Evolutionary conservation across 2,329 filamentous ascomycete species (phyloP), one percentile per base, ranked within the genome.

Genomic region (Cladophialophora psammophila): DNA sequence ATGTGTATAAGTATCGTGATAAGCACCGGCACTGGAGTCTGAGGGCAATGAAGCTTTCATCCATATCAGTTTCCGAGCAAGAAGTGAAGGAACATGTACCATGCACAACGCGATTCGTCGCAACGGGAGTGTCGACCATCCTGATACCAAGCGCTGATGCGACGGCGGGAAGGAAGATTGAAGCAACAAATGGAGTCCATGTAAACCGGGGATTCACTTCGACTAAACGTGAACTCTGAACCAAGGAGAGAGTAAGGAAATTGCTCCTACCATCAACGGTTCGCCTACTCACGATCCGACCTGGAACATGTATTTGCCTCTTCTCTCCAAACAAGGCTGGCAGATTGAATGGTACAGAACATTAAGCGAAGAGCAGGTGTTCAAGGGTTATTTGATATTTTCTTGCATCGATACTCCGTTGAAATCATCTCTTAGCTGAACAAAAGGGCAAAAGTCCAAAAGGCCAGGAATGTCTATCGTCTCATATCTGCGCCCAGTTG

Each of bases 401-500:
- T 64, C 36, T 38, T 40, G 48, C 61, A 59, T 59, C 55, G 20
- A 52, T 36, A 58, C 54, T 35, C 40, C 62, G 50, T 32, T 58
- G 52, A 40, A 53, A 35, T 52, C 20, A 31, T 56, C 61, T 38
- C 55, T 26, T 55, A 6, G 12, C 34, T 18, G 38, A 52, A 56
- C 50, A 35, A 40, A 38, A 36, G 20, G 42, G 13, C 20, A 54
- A 53, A 62, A 15, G 34, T 10, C 40, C 48, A 7, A 50, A 35
- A 34, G 26, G 15, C n/a, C 34, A 60, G 40, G 5, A 40, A 34
- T 40, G 50, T 70, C 63, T 73, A 72, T 72, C 72, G 69, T 69
- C 66, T 72, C 75, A 62, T 67, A 75, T 90, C 88, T 73, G 89
- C 83, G 20, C 88, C 82, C 66, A 83, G 81, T 77, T 86, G 84